Base-by-base conservation (phyloP, 495 filamentous ascomycete species). In the Friedmanniomyces simplex region DNA sequence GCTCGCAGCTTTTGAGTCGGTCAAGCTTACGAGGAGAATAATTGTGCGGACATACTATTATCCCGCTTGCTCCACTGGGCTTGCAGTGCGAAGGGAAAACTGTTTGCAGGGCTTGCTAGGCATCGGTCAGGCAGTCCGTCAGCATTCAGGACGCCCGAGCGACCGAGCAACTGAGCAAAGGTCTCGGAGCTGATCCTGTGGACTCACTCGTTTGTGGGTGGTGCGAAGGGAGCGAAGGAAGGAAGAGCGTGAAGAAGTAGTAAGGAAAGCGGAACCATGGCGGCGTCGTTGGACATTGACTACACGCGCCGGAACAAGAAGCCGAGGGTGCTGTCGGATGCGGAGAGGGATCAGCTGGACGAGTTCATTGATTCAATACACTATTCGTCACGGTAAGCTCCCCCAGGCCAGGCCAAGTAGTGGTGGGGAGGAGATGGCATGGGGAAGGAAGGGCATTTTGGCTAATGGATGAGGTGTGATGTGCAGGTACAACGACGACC, bases 361-460 rank as follows among this genome's bases (percentile, higher is more conserved):
- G 91, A 97, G 68, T 98, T 88, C 68, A 80, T 88, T 49, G 91
- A 97, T 59, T 75, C 79, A 12, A 97, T 98, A 60, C 89, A 96
- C 71, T 98, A 98, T 71, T 97, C 93, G 28, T 85, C 88, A 50
- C 79, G 93, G 93, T 95, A 77, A 36, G 80, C 28, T 32, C 28
- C 10, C 3, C 28, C 28, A 3, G 20, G 37, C 47, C 43, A 59
- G 10, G 7, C 14, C 30, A 36, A 1, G 24, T 11, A 3, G 18
- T 4, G 28, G 4, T 5, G 6, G n/a, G 37, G 22, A 28, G 22
- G 24, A 32, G 28, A 32, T 32, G 28, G n/a, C n/a, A n/a, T n/a
- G n/a, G n/a, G n/a, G n/a, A n/a, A n/a, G n/a, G n/a, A n/a, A n/a
- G n/a, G n/a, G n/a, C n/a, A n/a, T n/a, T n/a, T n/a, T n/a, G n/a